These are phyloP conservation scores for Dendrothele bispora DNA, from an alignment of 768 basidiomycete genomes.

Conservation along the genomic window DNA sequence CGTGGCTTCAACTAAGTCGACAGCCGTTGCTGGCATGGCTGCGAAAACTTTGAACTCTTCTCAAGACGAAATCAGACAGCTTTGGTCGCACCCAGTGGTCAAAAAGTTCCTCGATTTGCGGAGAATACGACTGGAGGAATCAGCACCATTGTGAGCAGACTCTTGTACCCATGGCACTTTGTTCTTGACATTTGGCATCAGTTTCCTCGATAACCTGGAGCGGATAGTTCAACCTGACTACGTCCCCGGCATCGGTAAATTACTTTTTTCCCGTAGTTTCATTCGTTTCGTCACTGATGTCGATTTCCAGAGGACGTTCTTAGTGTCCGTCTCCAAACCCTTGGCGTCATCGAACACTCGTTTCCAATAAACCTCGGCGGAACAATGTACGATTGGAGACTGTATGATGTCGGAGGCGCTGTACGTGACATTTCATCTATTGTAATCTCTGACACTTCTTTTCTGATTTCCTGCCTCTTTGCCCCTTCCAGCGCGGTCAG, in stretches of 20 bases:
- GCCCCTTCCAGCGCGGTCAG: constrained; percentile 53
- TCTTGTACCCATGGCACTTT: constrained; percentile 1
- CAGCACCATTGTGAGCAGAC: constrained; percentile 65
- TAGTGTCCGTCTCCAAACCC: constrained; percentile 76
- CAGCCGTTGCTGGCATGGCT: constrained; percentile 52
- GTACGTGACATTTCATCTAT: constrained; percentile 40
- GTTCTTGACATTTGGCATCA: constrained; percentile 22
- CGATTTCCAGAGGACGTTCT: constrained; percentile 64
- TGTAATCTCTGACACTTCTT: constrained; percentile 3
- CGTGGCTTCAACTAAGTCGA: too few relatives aligned
- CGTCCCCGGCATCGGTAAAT: constrained; percentile 64
- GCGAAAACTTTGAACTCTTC: constrained; percentile 52
- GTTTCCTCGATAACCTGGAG: constrained; percentile 66
- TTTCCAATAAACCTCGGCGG: constrained; percentile 69
- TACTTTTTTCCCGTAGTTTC: constrained; percentile 1
- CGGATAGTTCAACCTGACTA: constrained; percentile 72
- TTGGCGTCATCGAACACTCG: constrained; percentile 76
- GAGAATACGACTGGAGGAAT: constrained; percentile 71
- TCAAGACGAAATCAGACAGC: constrained; percentile 52
- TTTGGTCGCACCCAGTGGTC: constrained; percentile 75
- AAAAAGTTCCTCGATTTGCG: constrained; percentile 53
- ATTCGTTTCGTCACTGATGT: constrained; percentile 3
- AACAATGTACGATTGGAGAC: constrained; percentile 67
- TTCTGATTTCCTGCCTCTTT: constrained; percentile 1
- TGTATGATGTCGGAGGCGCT: constrained; percentile 85